Base-by-base conservation (phyloP, 2,329 filamentous ascomycete genomes). In the Aspergillus spinulosporus region DNA sequence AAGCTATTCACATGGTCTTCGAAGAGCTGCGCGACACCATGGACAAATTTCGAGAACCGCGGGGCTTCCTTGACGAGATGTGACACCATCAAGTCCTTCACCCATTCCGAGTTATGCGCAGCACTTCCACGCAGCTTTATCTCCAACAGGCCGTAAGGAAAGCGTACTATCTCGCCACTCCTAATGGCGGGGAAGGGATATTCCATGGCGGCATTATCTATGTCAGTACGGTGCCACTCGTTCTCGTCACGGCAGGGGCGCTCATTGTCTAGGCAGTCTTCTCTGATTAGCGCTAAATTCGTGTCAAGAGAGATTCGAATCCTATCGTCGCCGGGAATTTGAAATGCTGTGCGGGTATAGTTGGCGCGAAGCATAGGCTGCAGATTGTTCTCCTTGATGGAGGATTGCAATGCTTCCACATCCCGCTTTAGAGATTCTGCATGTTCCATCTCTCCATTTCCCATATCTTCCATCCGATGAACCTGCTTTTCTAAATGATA, bases 1-100 rank as follows among this genome's bases (percentile, higher is more conserved):
- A 97, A 86, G 60, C 86, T 92, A 76, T 97, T 97, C 72, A 99
- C 92, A 68, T 96, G 86, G 73, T 99, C 91, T 67, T 97, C 94
- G 64, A 97, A 97, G 2, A 99, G 81, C 39, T 88, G 87, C 5
- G 93, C 92, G 3, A 95, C 87, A 59, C 94, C 94, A 67, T 99
- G 93, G 2, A 96, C 89, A 66, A 97, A 99, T 73, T 99, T 99
- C 67, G 92, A 97, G 77, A 99, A 99, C 49, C 89, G 86, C 1
- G 92, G 90, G 0, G 89, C 87, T 45, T 92, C 86, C 70, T 96
- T 92, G 61, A 99, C 89, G 3, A 99, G 83, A 73, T 99, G 93
- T 4, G 92, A 97, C 51, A 84, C 82, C 85, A 96, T 97, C 64
- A 99, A 78, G 64, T 99, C 94, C 64, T 92, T 85, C 34, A 97